Evolutionary conservation across 116 monocot species (phyloP), one percentile per base, ranked within the genome.

Genomic region (Thalassia testudinum): DNA sequence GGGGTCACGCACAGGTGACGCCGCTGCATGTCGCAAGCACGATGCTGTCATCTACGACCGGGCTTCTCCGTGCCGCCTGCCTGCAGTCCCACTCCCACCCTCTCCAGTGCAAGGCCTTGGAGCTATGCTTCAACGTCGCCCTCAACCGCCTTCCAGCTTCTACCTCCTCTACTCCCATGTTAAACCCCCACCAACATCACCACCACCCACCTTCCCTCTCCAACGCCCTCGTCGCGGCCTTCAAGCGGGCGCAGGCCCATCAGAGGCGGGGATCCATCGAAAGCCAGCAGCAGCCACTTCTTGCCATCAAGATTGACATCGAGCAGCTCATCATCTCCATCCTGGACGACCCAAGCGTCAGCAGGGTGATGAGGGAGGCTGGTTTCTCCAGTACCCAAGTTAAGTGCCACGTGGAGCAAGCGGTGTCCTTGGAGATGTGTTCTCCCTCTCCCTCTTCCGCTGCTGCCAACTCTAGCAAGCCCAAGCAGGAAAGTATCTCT

Each of bases 381-480:
- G 87, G 87, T 18, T 93, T 93, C 73, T 87, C 87, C 0, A 93
- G 87, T 52, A 81, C 93, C 23, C 93, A 87, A 50, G 93, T 93
- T 37, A 93, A 93, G 71, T 63, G 50, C 71, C 80, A 87, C 48
- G 78, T 87, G n/a, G 83, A 87, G 68, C 64, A 80, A 50, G 77
- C 80, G 1, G 71, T 77, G 30, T 69, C 75, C 5, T 18, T 66
- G 38, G 72, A 79, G 42, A 53, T 49, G 11, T 47, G 18, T 25
- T 17, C 24, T 1, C n/a, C 76, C 24, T 21, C 71, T 23, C 18
- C 54, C 21, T 47, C 53, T 24, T 45, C 70, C 50, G n/a, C 30
- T 34, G 30, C 10, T 34, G 30, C 30, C 3, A 75, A 61, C 55
- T 58, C 72, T 50, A 66, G 22, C 27, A 72, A 75, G 34, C 65